Base-by-base conservation (phyloP, 768 basidiomycete species). In the Ramaria rubella region DNA sequence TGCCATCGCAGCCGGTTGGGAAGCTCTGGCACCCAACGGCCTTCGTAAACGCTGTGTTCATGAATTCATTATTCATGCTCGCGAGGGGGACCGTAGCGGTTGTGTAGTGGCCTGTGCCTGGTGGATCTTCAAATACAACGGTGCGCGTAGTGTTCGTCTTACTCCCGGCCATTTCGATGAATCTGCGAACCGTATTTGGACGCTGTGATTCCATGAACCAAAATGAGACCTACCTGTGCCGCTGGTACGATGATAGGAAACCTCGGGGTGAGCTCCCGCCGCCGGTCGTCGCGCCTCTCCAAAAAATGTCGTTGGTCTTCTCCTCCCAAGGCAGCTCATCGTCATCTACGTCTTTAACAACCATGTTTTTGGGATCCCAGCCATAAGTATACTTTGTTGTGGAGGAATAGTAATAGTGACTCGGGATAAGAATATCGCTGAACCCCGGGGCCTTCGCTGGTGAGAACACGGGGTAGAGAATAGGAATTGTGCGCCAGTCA, bases 271-370 rank as follows among this genome's bases (percentile, higher is more conserved):
- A 85, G 59, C 79, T 89, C 29, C 94, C 94, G 1, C 94, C 94
- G 55, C 96, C 96, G 0, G 95, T 98, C 0, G 92, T 95, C 2
- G 94, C 92, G 11, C 96, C 96, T 44, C 96, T 75, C 92, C 95
- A 99, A 69, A 94, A 94, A 40, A 98, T 80, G 65, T 81, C 81
- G 67, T 92, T 81, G n/a, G 75, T 72, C 73, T 98, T 98, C 59
- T 85, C 72, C 53, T 90, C 86, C 95, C 95, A 99, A 1, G 88
- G 81, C 1, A 70, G 73, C 64, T 97, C 94, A 85, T 91, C 87
- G 52, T 83, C 76, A 62, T 97, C 95, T 2, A 87, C 79, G 6
- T 83, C 84, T 61, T 85, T 83, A 60, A 87, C 73, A 58, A 86
- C 79, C 61, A 84, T 72, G 58, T 87, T 84, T 19, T 86, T 76